These are phyloP conservation scores for Ogataea glucozyma DNA, from an alignment of 805 yeast species.

Conservation along the genomic window DNA sequence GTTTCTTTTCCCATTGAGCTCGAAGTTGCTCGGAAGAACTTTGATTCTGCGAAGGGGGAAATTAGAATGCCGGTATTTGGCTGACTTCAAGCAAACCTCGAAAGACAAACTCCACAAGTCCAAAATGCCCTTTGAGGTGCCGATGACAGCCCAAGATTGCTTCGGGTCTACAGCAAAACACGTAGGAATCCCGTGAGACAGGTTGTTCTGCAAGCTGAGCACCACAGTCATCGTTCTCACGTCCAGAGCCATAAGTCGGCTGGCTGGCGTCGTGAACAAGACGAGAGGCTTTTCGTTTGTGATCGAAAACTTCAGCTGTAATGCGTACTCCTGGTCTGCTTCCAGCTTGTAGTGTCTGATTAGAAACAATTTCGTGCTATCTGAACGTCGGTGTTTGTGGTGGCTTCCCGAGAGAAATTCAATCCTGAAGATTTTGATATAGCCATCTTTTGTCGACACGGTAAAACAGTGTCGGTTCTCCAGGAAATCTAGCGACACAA, in stretches of 20 bases:
- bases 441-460: conserved; percentile 52
- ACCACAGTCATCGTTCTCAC: conserved; percentile 53
- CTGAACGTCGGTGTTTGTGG: conserved; percentile 10
- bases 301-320: conserved; percentile 43
- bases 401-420: conserved; percentile 33
- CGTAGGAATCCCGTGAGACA: conserved; percentile 65
- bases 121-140: conserved; percentile 73
- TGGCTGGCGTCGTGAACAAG: conserved; percentile 52
- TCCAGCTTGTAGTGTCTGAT: conserved; percentile 45
- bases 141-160: conserved; percentile 65
- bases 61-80: conserved; percentile 49
- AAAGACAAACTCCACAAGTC: conserved; percentile 84
- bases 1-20: conserved; percentile 36
- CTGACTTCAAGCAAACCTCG: conserved; percentile 55
- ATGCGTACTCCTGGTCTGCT: conserved; percentile 40
- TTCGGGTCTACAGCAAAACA: conserved; percentile 57
- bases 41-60: conserved; percentile 51
- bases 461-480: conserved; percentile 58
- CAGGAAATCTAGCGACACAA: conserved; percentile 53
- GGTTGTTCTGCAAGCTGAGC: conserved; percentile 50
- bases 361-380: conserved; percentile 25
- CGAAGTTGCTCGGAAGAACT: conserved; percentile 43
- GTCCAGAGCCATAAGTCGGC: conserved; percentile 56
- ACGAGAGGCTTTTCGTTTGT: conserved; percentile 44
- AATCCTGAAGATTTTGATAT: conserved; percentile 43